Conservation (phyloP, 2,329 filamentous ascomycete genomes). For the Orbilia quercus region DNA sequence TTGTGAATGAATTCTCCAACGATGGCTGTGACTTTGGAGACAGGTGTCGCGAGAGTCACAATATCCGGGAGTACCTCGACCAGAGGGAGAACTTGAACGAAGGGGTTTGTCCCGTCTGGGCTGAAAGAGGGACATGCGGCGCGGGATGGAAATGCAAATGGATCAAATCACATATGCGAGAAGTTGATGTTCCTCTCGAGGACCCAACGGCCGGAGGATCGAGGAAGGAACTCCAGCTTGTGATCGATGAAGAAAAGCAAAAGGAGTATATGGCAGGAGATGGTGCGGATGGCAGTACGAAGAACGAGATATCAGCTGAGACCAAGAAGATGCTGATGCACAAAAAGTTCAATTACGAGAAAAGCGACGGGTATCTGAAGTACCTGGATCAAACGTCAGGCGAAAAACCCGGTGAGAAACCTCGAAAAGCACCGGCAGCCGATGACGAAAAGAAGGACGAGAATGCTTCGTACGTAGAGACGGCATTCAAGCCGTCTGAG, state of each 20-base stretch:
- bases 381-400: slow-evolving; percentile 79
- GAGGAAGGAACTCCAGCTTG: slow-evolving; percentile 61
- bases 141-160: slow-evolving; percentile 94
- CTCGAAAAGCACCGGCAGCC: slow-evolving; percentile 65
- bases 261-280: slow-evolving; percentile 59
- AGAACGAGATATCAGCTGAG: slow-evolving; percentile 77
- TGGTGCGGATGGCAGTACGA: slow-evolving; percentile 68
- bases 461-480: slow-evolving; percentile 83
- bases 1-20: slow-evolving; percentile 50
- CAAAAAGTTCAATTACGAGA: slow-evolving; percentile 76
- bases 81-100: slow-evolving; percentile 82
- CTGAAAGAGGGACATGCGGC: slow-evolving; percentile 78
- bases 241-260: slow-evolving; percentile 66
- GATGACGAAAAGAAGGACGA: slow-evolving; percentile 70
- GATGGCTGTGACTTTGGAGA: slow-evolving; percentile 79
- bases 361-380: slow-evolving; percentile 78
- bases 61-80: slow-evolving; percentile 84
- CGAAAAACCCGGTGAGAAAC: slow-evolving; percentile 65
- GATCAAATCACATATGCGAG: slow-evolving; percentile 84
- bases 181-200: slow-evolving; percentile 68
- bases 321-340: slow-evolving; percentile 80
- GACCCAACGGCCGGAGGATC: slow-evolving; percentile 23
- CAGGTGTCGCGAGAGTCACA: slow-evolving; percentile 82
- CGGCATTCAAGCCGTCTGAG: slow-evolving; percentile 88
- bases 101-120: slow-evolving; percentile 84